Conservation (phyloP, 208 protist genomes). For the Wallacemonas sp. region DNA sequence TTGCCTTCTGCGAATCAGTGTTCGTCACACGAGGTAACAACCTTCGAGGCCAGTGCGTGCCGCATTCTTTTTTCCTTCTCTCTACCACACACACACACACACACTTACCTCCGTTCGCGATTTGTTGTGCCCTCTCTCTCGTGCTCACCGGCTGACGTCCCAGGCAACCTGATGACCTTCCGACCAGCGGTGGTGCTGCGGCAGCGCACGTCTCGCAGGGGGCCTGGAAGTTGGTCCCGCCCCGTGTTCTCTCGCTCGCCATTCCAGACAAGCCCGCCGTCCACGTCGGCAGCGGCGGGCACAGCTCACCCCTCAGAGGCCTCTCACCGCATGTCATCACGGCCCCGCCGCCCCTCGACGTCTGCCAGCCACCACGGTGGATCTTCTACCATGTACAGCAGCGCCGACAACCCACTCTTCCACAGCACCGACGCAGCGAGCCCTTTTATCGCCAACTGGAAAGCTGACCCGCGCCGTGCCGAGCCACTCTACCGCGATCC, state of each 20-base stretch:
- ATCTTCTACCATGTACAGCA: constrained; percentile 6
- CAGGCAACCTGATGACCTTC: background rate
- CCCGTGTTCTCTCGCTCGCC: background rate
- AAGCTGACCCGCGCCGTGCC: constrained; percentile 25
- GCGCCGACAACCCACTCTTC: constrained; percentile 4
- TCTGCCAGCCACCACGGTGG: background rate
- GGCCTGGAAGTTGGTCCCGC: constrained; percentile 48
- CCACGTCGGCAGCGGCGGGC: constrained; percentile 26
- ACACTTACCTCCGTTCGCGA: background rate
- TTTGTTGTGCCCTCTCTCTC: background rate
- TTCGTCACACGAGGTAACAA: too few relatives aligned
- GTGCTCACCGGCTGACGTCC: background rate
- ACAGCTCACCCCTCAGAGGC: too few relatives aligned
- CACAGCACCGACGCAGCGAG: constrained; percentile 14
- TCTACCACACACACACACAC: background rate
- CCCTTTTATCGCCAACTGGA: constrained; percentile 43
- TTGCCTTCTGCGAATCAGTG: too few relatives aligned
- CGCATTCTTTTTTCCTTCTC: background rate
- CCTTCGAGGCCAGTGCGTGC: too few relatives aligned
- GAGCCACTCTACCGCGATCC: constrained; percentile 9
- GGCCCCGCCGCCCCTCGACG: background rate
- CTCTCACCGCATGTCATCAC: constrained; percentile 6
- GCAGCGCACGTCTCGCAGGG: constrained; percentile 56
- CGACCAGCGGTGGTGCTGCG: constrained; percentile 2
- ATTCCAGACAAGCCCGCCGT: constrained; percentile 5